Evolutionary conservation across 2,329 filamentous ascomycete species (phyloP).

Genomic region (Mollisiaceae sp.): DNA sequence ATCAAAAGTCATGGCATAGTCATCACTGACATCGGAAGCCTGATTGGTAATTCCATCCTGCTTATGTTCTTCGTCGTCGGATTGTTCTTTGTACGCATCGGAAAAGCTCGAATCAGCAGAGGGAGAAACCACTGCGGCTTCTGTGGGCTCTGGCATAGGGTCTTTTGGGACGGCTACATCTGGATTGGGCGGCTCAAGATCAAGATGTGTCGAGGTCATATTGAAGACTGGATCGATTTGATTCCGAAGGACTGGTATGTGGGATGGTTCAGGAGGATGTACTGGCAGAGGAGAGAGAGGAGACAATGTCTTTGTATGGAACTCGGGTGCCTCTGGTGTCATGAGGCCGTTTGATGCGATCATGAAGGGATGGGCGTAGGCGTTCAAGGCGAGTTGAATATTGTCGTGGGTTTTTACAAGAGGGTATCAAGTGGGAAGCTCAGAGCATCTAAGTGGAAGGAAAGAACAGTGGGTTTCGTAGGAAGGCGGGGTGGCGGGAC

Average conservation of each 20-base stretch:
- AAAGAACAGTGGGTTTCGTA: neutral
- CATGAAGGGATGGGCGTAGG: slow-evolving; percentile 20
- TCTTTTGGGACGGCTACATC: slow-evolving; percentile 29
- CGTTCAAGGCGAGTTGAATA: neutral
- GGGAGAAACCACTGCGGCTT: slow-evolving; percentile 28
- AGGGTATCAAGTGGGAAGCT: slow-evolving; percentile 7
- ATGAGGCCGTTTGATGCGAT: slow-evolving; percentile 31
- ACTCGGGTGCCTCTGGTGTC: slow-evolving; percentile 55
- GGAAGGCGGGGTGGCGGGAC: slow-evolving; percentile 8
- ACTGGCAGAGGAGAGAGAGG: slow-evolving; percentile 74
- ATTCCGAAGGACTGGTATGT: slow-evolving; percentile 71
- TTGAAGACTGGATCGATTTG: slow-evolving; percentile 76
- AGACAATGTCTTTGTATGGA: slow-evolving; percentile 68
- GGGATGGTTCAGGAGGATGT: slow-evolving; percentile 69
- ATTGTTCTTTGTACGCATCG: slow-evolving; percentile 43
- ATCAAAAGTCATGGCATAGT: slow-evolving; percentile 46
- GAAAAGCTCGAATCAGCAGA: slow-evolving; percentile 42
- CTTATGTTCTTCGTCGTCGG: slow-evolving; percentile 30
- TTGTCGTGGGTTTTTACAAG: slow-evolving; percentile 9
- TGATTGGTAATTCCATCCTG: slow-evolving; percentile 29
- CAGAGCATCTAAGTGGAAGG: slow-evolving; percentile 1
- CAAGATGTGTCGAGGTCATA: slow-evolving; percentile 65
- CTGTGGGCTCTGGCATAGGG: slow-evolving; percentile 17
- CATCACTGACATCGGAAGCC: slow-evolving; percentile 40
- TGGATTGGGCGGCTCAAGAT: slow-evolving; percentile 37